These are phyloP conservation scores for Kluyveromyces sp. DNA, from an alignment of 1,139 yeast species.

Conservation along the genomic window DNA sequence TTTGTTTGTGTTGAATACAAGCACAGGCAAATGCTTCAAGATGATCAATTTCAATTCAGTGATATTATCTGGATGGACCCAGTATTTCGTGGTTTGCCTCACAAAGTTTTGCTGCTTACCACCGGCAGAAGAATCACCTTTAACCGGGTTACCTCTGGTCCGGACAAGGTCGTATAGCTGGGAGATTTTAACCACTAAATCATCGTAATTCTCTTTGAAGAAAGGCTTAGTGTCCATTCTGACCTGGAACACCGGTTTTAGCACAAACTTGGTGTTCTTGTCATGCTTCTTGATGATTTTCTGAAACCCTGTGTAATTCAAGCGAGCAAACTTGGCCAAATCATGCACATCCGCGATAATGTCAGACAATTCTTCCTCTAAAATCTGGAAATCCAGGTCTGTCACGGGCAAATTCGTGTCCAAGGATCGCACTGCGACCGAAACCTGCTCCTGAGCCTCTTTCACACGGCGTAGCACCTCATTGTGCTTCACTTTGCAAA, in stretches of 20 bases:
- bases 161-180: slow-evolving; percentile 86
- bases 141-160: slow-evolving; percentile 89
- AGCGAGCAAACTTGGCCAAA: slow-evolving; percentile 82
- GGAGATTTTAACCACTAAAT: slow-evolving; percentile 79
- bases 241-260: slow-evolving; percentile 89
- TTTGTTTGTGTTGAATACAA: slow-evolving; percentile 92
- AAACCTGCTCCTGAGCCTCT: slow-evolving; percentile 65
- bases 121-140: slow-evolving; percentile 94
- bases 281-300: slow-evolving; percentile 95
- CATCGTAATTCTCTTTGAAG: slow-evolving; percentile 90
- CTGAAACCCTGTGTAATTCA: slow-evolving; percentile 94
- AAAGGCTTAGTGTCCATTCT: slow-evolving; percentile 90
- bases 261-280: slow-evolving; percentile 73
- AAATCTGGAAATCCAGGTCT: slow-evolving; percentile 82
- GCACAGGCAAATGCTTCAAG: slow-evolving; percentile 89
- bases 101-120: slow-evolving; percentile 97
- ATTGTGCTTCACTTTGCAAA: slow-evolving; percentile 78
- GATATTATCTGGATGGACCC: slow-evolving; percentile 98
- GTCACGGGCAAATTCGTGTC: slow-evolving; percentile 37
- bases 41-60: slow-evolving; percentile 93
- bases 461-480: slow-evolving; percentile 79
- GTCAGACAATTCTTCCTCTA: slow-evolving; percentile 87
- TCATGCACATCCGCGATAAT: slow-evolving; percentile 97
- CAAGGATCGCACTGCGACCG: slow-evolving; percentile 49
- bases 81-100: slow-evolving; percentile 94